Evolutionary conservation across 805 yeast species (phyloP).

Genomic region (Barnettozyma californica): DNA sequence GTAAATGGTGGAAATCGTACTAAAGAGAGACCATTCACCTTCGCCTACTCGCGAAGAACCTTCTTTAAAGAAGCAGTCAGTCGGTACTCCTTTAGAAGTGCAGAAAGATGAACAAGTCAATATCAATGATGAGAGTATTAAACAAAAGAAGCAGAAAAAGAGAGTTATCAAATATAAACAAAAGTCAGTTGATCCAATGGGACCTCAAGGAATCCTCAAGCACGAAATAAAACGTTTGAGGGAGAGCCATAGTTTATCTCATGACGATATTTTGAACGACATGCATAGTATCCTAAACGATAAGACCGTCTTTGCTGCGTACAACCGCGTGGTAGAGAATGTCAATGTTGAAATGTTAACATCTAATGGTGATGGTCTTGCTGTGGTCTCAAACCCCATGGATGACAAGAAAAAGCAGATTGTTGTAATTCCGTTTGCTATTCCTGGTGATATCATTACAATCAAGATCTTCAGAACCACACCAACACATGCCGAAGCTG

Average conservation of each 20-base stretch:
- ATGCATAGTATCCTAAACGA: slow-evolving; percentile 62
- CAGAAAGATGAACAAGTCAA: slow-evolving; percentile 2
- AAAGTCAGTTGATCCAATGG: slow-evolving; percentile 65
- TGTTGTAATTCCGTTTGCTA: slow-evolving; percentile 77
- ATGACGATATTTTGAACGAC: slow-evolving; percentile 55
- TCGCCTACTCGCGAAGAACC: slow-evolving; percentile 2
- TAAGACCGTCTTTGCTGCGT: slow-evolving; percentile 35
- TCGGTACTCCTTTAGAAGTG: not conserved
- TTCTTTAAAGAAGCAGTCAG: slow-evolving; percentile 5
- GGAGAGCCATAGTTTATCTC: slow-evolving; percentile 34
- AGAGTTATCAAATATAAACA: slow-evolving; percentile 49
- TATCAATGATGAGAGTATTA: slow-evolving; percentile 2
- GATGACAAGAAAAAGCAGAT: slow-evolving; percentile 41
- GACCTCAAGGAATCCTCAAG: slow-evolving; percentile 75
- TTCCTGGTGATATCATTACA: slow-evolving; percentile 77
- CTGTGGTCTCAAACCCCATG: slow-evolving; percentile 58
- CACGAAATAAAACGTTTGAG: slow-evolving; percentile 64
- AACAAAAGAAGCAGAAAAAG: slow-evolving; percentile 19
- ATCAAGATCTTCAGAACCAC: slow-evolving; percentile 75
- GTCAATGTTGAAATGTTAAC: slow-evolving; percentile 55
- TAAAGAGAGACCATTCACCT: slow-evolving; percentile 14
- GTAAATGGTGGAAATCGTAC: slow-evolving; percentile 5
- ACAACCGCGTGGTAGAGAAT: slow-evolving; percentile 53
- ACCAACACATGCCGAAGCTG: slow-evolving; percentile 69
- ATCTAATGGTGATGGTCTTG: slow-evolving; percentile 88